phyloP scores from a whole-genome alignment of 345 rosid species.

The Dipteronia dyeriana region DNA sequence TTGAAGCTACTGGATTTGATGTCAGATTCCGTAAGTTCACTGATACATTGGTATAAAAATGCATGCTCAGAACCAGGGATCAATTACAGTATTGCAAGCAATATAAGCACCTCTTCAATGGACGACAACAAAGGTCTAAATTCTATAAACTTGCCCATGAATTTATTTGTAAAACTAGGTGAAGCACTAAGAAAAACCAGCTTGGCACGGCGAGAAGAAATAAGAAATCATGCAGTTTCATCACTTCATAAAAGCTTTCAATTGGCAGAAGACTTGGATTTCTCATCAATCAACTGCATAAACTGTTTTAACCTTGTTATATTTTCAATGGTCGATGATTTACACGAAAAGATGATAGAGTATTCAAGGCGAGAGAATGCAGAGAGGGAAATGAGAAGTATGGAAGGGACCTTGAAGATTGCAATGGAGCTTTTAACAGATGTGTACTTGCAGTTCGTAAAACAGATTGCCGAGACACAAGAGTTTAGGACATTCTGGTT shows the following conservation, averaged over 20 bases:
- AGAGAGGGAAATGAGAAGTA: slow-evolving; percentile 81
- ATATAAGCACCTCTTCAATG: slow-evolving; percentile 50
- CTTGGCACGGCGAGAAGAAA: slow-evolving; percentile 78
- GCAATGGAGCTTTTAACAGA: slow-evolving; percentile 68
- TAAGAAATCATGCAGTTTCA: slow-evolving; percentile 65
- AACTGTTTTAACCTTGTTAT: slow-evolving; percentile 58
- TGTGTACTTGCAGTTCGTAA: slow-evolving; percentile 51
- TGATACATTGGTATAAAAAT: slow-evolving; percentile 56
- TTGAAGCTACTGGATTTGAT: slow-evolving; percentile 65
- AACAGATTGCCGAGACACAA: slow-evolving; percentile 51
- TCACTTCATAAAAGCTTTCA: slow-evolving; percentile 57
- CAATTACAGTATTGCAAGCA: slow-evolving; percentile 50
- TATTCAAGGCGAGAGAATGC: slow-evolving; percentile 77
- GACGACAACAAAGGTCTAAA: slow-evolving; percentile 51
- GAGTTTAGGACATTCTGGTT: slow-evolving; percentile 88
- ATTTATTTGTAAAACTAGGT: slow-evolving; percentile 67
- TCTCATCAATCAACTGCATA: slow-evolving; percentile 58
- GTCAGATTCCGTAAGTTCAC: slow-evolving; percentile 57
- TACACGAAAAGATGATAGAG: slow-evolving; percentile 83
- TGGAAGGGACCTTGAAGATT: slow-evolving; percentile 74
- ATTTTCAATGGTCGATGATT: slow-evolving; percentile 76
- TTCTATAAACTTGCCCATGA: slow-evolving; percentile 38
- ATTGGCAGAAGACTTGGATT: slow-evolving; percentile 62
- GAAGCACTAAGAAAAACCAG: slow-evolving; percentile 83
- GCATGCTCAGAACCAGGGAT: slow-evolving; percentile 43